A percentile compares a stretch with the other conserved stretches of the same genome.
Conservation (phyloP, 306 rosid genomes). For the Acacia acuminata region DNA sequence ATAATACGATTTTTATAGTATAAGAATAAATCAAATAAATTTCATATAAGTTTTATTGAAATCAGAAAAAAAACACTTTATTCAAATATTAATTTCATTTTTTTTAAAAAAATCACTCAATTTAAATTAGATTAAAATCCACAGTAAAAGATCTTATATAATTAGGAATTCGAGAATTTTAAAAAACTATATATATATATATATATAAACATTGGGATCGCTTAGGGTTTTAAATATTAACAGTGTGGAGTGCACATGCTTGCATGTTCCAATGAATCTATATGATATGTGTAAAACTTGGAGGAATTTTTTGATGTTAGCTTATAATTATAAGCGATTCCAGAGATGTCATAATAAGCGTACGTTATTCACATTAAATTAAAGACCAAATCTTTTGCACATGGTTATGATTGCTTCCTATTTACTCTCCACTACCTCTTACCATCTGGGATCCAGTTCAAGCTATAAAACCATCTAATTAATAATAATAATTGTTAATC, state of each 20-base stretch:
- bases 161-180: background rate
- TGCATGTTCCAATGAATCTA: constrained; percentile 56
- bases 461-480: constrained; percentile 27
- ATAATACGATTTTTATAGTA: background rate
- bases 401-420: constrained; percentile 62
- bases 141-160: background rate
- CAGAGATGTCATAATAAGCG: constrained; percentile 29
- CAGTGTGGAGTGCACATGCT: constrained; percentile 54
- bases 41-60: background rate
- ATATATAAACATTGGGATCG: constrained; percentile 35
- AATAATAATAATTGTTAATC: constrained; percentile 24
- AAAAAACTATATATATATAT: background rate
- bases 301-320: constrained; percentile 33
- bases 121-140: background rate
- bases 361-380: constrained; percentile 22
- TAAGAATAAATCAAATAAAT: background rate
- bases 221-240: constrained; percentile 16
- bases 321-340: constrained; percentile 19
- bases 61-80: background rate
- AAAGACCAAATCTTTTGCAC: constrained; percentile 52
- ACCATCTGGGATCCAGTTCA: constrained; percentile 27
- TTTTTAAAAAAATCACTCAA: background rate
- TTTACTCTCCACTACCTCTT: constrained; percentile 53
- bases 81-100: background rate
- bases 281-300: constrained; percentile 22